These are phyloP conservation scores for Grosmannia clavigera DNA, from an alignment of 2,329 filamentous ascomycete genomes.

Conservation along the genomic window DNA sequence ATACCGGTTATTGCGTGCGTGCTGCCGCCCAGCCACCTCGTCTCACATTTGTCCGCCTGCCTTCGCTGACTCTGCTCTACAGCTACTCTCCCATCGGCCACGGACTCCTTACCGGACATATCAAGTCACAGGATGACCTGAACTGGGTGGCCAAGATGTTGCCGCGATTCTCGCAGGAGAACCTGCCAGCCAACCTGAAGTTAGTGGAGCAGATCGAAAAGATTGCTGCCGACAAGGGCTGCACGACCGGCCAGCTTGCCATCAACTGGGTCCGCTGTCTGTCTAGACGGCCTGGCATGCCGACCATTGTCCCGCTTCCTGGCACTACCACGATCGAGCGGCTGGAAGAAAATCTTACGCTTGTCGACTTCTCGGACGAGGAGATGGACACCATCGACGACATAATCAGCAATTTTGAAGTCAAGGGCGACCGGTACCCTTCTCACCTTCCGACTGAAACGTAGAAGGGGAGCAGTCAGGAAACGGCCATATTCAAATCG, in stretches of 20 bases:
- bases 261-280: constrained; percentile 44
- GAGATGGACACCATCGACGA: constrained; percentile 26
- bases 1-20: constrained; percentile 43
- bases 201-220: constrained; percentile 32
- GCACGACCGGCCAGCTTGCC: constrained; percentile 38
- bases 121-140: constrained; percentile 28
- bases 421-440: constrained; percentile 11
- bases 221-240: constrained; percentile 34
- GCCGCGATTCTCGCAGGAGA: constrained; percentile 37
- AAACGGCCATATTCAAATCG: too few species aligned
- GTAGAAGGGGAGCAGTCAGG: neutral
- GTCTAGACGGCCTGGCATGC: constrained; percentile 20
- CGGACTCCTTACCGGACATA: constrained; percentile 33
- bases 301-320: constrained; percentile 36
- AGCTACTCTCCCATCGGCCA: constrained; percentile 21
- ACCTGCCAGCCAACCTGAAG: constrained; percentile 37
- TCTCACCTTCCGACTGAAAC: neutral
- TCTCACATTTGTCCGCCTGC: neutral
- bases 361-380: constrained; percentile 21
- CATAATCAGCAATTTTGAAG: constrained; percentile 6
- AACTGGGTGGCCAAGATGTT: constrained; percentile 22
- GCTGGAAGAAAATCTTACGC: constrained; percentile 33
- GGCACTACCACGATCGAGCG: constrained; percentile 26
- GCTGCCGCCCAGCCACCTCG: too few species aligned
- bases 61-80: neutral